Evolutionary conservation across 2,329 filamentous ascomycete genomes (phyloP), one percentile per base, ranked within the genome.

Genomic region (Phialocephala sp.): DNA sequence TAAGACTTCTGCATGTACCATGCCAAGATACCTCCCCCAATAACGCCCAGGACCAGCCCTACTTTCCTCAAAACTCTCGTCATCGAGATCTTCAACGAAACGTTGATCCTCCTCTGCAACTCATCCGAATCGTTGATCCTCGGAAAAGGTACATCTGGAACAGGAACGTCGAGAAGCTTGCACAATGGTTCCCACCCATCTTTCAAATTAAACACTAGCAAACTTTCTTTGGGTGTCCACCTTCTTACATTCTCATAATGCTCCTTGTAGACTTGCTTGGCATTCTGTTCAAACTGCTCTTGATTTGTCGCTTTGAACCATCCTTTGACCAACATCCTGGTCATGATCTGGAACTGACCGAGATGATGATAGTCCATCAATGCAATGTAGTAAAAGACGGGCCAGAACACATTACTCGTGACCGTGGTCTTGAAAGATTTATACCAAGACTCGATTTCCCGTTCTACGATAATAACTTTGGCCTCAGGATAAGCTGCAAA

Each of bases 21-120:
- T 14, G 50, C 50, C 24, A 54, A 27, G 18, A 12, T 3, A 32
- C 8, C 50, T 20, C 3, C 11, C 1, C 24, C 50, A 5, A 32
- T 14, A 1, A 35, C 50, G 3, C 50, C 24, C 9, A 54, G 14
- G 1, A 14, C 24, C 50, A 54, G 11, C 8, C 9, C 50, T 12
- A 9, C 50, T 24, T 54, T 54, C 50, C 32, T 54, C 24, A 54
- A 32, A 11, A 54, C 50, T 18, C 50, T 54, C 24, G 9, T 54
- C 27, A n/a, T n/a, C 11, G 50, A 32, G 12, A 54, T 35, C 27
- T n/a, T n/a, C 24, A 54, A 54, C 6, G 6, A 4, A 54, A 54
- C 22, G 15, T 54, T 54, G 32, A 54, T 54, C 27, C 50, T 54
- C 50, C n/a, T 54, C 50, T 35, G 50, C 24, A 54, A 32, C 50